Evolutionary conservation across 2,329 filamentous ascomycete genomes (phyloP), one percentile per base, ranked within the genome.

Genomic region (Xylariaceae sp.): DNA sequence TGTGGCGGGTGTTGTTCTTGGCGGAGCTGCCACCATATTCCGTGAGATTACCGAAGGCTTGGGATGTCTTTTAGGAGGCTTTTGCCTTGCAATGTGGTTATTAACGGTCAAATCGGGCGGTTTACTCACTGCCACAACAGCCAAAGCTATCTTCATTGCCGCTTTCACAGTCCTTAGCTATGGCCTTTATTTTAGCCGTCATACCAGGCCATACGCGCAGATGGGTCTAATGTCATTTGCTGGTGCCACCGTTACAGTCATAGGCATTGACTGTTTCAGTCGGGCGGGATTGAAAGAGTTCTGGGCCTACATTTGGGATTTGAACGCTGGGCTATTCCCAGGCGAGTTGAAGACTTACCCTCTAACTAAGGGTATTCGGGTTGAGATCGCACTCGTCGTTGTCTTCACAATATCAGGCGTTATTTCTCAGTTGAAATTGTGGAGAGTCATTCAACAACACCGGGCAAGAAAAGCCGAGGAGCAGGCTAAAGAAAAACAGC

Each of bases 281-380:
- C 79, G 84, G 58, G 90, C 91, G n/a, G 92, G 92, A 0, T 74
- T 95, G 63, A 96, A 96, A 70, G 92, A 97, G 69, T 96, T 96
- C 62, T 97, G 92, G 92, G 80, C 89, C 5, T 97, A 95, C 68
- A 78, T 95, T 36, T 97, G 92, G 92, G 75, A 75, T 43, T 72
- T 97, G 37, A 96, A 96, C 68, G 76, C 84, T 40, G 78, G 87
- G 47, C 74, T 91, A 0, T 97, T 97, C 64, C 92, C 92, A 0
- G 73, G 90, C 2, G 80, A 83, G 36, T 87, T 87, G 1, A 76
- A 78, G 45, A 90, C 88, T 0, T 97, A 95, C 67, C 92, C 92
- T 0, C 74, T 96, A 12, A 96, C 90, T 0, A 87, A 85, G 62
- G 89, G 89, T 2, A 94, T 96, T 52, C 83, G 84, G 37, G 92